A percentile compares a stretch with the other conserved stretches of the same genome.
Conservation (phyloP, 2,329 filamentous ascomycete genomes). For the Trichoderma endophyticum region DNA sequence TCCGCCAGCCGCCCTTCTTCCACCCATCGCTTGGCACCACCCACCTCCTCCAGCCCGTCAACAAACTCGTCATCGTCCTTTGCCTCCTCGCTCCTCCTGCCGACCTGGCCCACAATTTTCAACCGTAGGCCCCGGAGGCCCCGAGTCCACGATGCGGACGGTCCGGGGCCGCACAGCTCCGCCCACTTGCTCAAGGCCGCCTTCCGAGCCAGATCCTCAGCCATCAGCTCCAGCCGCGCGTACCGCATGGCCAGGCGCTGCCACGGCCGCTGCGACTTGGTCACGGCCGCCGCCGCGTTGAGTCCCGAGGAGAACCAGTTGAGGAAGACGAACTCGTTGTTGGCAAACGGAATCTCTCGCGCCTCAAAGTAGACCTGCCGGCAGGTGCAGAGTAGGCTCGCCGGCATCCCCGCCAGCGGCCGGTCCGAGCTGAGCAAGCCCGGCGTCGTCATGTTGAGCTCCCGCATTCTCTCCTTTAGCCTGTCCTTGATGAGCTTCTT, state of each 20-base stretch:
- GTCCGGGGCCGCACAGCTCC: conserved; percentile 31
- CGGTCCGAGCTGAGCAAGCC: conserved; percentile 33
- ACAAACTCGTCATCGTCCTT: conserved; percentile 2
- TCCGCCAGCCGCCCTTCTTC: conserved; percentile 32
- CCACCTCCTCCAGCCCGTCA: conserved; percentile 19
- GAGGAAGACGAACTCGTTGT: conserved; percentile 46
- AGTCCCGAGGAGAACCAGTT: conserved; percentile 46
- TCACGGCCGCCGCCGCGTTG: conserved; percentile 37
- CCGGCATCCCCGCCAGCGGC: conserved; percentile 40
- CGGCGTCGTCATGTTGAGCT: neutral
- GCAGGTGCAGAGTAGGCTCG: conserved; percentile 37
- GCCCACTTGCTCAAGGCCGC: conserved; percentile 34
- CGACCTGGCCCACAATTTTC: conserved; percentile 34
- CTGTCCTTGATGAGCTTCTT: neutral
- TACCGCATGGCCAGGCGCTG: conserved; percentile 41
- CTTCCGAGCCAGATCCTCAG: conserved; percentile 34
- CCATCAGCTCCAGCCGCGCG: conserved; percentile 41
- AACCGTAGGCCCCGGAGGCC: conserved; percentile 41
- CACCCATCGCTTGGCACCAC: conserved; percentile 22
- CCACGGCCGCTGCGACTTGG: conserved; percentile 39
- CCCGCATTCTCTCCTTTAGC: neutral
- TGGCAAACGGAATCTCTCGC: conserved; percentile 38
- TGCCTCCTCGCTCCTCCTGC: conserved; percentile 20
- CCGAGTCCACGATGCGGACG: conserved; percentile 26
- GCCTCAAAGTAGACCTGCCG: conserved; percentile 44